Evolutionary conservation across 768 basidiomycete genomes (phyloP).

Genomic region (Pleurotus salmoneostramineus): DNA sequence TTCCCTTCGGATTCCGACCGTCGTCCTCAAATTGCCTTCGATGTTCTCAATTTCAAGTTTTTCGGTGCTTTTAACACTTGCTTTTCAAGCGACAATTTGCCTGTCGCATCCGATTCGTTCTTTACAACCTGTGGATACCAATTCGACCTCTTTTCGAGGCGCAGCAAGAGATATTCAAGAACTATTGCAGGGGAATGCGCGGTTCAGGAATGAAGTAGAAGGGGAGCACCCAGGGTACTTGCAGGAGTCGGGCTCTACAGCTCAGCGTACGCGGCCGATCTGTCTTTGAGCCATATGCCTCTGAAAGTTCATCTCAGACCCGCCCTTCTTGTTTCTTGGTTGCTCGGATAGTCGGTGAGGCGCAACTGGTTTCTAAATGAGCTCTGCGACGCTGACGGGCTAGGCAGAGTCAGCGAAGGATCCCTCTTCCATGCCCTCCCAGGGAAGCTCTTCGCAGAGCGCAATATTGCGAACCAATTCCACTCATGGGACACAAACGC

Average conservation of each 20-base stretch:
- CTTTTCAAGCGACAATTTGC: background rate
- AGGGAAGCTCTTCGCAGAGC: constrained; percentile 18
- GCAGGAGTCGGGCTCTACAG: background rate
- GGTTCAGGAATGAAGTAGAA: background rate
- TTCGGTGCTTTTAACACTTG: background rate
- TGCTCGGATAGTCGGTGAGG: constrained; percentile 18
- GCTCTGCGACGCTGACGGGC: background rate
- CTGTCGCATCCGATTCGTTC: background rate
- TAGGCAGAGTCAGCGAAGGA: constrained; percentile 15
- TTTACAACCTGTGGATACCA: background rate
- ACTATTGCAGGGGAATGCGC: background rate
- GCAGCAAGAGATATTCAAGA: background rate
- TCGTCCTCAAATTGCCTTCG: background rate
- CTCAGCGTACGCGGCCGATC: background rate
- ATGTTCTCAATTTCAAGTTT: background rate
- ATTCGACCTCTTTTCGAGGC: constrained; percentile 2
- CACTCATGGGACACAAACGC: constrained; percentile 13
- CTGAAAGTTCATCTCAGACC: constrained; percentile 1
- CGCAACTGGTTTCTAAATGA: background rate
- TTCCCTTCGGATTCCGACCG: background rate
- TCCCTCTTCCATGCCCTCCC: constrained; percentile 18
- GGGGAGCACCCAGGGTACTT: constrained; percentile 1
- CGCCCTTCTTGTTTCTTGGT: constrained; percentile 18
- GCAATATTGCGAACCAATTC: constrained; percentile 20
- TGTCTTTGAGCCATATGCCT: background rate